phyloP scores from a whole-genome alignment of 2,329 filamentous ascomycete genomes.

The Penicillium palitans region DNA sequence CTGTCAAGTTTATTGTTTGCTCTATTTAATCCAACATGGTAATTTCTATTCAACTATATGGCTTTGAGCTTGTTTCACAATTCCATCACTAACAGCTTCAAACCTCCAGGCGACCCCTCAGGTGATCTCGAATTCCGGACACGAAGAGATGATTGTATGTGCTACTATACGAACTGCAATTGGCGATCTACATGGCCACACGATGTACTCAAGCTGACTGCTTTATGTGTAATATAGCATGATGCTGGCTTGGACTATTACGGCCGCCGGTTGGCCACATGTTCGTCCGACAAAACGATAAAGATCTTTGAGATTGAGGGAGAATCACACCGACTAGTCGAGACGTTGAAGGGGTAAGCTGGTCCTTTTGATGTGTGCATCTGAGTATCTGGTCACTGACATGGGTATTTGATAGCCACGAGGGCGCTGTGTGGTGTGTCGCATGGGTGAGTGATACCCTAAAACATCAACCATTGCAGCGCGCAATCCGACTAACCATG shows the following conservation, averaged over 20 bases:
- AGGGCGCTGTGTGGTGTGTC: conserved; percentile 96
- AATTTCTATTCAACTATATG: not conserved
- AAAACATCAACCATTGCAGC: not conserved
- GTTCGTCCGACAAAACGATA: conserved; percentile 96
- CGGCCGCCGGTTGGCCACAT: conserved; percentile 91
- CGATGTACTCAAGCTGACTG: conserved; percentile 7
- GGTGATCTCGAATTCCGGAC: conserved; percentile 79
- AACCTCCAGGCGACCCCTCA: conserved; percentile 59
- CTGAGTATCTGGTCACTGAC: conserved; percentile 10
- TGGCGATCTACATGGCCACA: not conserved
- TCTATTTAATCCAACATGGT: conserved; percentile 26
- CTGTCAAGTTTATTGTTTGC: conserved; percentile 7
- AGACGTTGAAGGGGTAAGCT: conserved; percentile 87
- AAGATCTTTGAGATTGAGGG: conserved; percentile 99
- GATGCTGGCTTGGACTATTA: conserved; percentile 99
- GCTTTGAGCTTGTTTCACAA: not conserved
- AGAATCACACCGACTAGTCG: conserved; percentile 81
- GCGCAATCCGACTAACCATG: conserved; percentile 12
- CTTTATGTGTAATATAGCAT: conserved; percentile 58
- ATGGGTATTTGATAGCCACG: conserved; percentile 63
- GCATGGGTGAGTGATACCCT: conserved; percentile 66
- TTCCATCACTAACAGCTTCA: conserved; percentile 15
- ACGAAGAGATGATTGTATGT: conserved; percentile 99
- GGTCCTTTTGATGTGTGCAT: not conserved
- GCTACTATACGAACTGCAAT: conserved; percentile 11